Evolutionary conservation across 441 rosid species (phyloP).

Genomic region (Populus hybrid): DNA sequence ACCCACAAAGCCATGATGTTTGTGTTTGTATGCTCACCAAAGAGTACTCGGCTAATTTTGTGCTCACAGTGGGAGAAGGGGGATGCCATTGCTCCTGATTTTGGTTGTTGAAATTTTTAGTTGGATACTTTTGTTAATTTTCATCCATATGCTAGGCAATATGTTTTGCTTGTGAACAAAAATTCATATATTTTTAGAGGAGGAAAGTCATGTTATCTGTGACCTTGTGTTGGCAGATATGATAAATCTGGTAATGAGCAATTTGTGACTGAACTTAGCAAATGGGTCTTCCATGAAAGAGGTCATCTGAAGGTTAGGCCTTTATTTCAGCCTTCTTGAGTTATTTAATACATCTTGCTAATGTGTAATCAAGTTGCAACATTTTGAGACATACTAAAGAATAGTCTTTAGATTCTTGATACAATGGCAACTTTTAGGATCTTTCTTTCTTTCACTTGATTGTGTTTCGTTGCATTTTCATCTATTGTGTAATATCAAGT

Average conservation of each 20-base stretch:
- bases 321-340: not conserved
- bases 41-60: too few relatives aligned
- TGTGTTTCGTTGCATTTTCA: not conserved
- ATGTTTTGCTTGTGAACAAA: not conserved
- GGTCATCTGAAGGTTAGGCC: constrained; percentile 78
- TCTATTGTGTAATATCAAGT: not conserved
- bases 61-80: not conserved
- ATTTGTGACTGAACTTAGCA: constrained; percentile 79
- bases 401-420: not conserved
- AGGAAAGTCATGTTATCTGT: constrained; percentile 20
- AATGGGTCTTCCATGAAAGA: constrained; percentile 91
- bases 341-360: constrained; percentile 10
- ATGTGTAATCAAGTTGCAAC: not conserved
- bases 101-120: not conserved
- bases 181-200: not conserved
- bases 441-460: not conserved
- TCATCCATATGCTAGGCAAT: not conserved
- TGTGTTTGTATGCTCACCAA: too few relatives aligned
- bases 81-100: not conserved
- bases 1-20: not conserved
- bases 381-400: constrained; percentile 3
- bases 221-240: constrained; percentile 40
- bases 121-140: not conserved
- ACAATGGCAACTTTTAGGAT: not conserved
- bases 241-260: constrained; percentile 78